Evolutionary conservation across 352 stramenopile genomes (phyloP), one percentile per base, ranked within the genome.

Genomic region (Pythium oligandrum): DNA sequence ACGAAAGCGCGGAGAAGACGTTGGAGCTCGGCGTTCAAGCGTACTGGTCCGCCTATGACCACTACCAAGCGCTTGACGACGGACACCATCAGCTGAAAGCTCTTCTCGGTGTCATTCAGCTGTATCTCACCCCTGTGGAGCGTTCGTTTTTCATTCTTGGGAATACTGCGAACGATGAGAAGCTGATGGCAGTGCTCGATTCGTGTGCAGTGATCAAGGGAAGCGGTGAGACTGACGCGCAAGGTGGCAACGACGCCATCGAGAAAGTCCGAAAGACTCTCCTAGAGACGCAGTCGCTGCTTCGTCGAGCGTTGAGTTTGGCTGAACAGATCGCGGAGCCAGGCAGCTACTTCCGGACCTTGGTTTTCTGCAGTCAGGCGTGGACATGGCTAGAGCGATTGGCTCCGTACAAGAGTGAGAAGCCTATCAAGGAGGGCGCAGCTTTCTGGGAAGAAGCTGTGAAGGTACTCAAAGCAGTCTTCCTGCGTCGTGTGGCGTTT

Each of bases 391-490:
- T 93, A 1, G 79, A 93, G 53, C 71, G 73, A 1, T 73, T 93
- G 38, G 74, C 77, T 6, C 83, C 78, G 5, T 89, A 90, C 55
- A 92, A 93, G 52, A 85, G 74, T 38, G 73, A 89, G 33, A 82
- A 83, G 11, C 75, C 80, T 11, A 56, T 93, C 49, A 90, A 90
- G 53, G 79, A 93, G 37, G 73, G 72, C 11, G 78, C 74, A 1
- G 76, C 82, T 0, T 90, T 89, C 49, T 93, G 79, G 77, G 83
- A 95, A 30, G 75, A 95, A 59, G 78, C 76, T 6, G 75, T 91
- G 40, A 74, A 75, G 44, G 52, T 91, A 17, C 64, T 92, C 47
- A 88, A 92, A 32, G 77, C 76, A 0, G 77, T 93, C 0, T 95
- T 88, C 51, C 75, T 95, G 10, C 78, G 83, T 4, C 78, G 80